Evolutionary conservation across 345 rosid species (phyloP).

Genomic region (Psidium guajava): DNA sequence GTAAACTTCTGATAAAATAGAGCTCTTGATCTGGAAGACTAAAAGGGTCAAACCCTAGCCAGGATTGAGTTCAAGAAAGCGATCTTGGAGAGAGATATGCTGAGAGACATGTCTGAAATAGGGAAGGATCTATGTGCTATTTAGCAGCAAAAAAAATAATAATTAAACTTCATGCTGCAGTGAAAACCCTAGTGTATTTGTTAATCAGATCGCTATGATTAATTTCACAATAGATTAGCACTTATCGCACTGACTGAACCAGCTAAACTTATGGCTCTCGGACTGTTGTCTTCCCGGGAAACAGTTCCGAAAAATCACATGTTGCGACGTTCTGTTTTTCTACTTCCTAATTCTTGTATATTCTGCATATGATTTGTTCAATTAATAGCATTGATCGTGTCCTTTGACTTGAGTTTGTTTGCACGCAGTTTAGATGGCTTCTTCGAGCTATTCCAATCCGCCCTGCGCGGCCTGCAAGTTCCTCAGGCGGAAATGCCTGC

Average conservation of each 20-base stretch:
- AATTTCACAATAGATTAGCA: background rate
- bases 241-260: background rate
- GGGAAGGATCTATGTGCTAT: background rate
- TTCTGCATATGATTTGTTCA: background rate
- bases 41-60: background rate
- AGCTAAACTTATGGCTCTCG: background rate
- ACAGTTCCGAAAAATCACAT: background rate
- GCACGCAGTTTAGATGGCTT: slow-evolving; percentile 18
- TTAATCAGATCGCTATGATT: background rate
- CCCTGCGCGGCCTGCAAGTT: slow-evolving; percentile 64
- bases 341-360: background rate
- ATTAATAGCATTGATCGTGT: background rate
- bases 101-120: background rate
- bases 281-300: background rate
- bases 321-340: background rate
- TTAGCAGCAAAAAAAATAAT: background rate
- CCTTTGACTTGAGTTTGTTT: background rate
- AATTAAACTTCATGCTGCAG: background rate
- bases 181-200: background rate
- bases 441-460: slow-evolving; percentile 40
- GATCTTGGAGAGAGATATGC: background rate
- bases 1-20: background rate
- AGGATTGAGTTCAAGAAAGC: background rate
- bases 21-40: background rate
- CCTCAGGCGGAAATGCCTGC: slow-evolving; percentile 39